These are phyloP conservation scores for Chlorencoelia australis DNA, from an alignment of 2,329 filamentous ascomycete genomes.

Conservation along the genomic window DNA sequence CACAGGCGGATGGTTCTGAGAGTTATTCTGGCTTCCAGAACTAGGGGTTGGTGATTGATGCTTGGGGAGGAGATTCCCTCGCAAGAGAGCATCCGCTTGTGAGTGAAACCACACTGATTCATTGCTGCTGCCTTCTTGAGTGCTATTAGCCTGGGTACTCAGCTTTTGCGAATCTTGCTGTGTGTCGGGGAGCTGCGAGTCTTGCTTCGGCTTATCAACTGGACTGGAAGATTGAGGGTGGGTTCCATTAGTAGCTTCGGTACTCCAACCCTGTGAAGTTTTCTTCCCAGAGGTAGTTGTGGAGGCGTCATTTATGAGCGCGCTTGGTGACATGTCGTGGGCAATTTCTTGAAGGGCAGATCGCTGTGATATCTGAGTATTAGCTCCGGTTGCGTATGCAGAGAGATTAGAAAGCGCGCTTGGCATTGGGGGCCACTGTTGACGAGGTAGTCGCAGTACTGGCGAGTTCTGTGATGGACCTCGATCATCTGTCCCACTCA, in stretches of 20 bases:
- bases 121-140: slow-evolving; percentile 32
- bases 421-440: slow-evolving; percentile 29
- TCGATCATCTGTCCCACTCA: slow-evolving; percentile 44
- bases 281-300: slow-evolving; percentile 80
- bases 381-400: slow-evolving; percentile 29
- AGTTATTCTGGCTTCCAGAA: slow-evolving; percentile 21
- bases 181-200: slow-evolving; percentile 42
- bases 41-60: slow-evolving; percentile 25
- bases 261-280: slow-evolving; percentile 58
- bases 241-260: slow-evolving; percentile 61
- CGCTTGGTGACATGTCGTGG: slow-evolving; percentile 46
- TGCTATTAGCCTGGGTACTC: slow-evolving; percentile 6
- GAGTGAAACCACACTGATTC: slow-evolving; percentile 49
- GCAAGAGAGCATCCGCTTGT: slow-evolving; percentile 42
- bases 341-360: slow-evolving; percentile 50
- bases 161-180: slow-evolving; percentile 20
- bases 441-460: slow-evolving; percentile 39
- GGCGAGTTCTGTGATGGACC: slow-evolving; percentile 32
- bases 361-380: slow-evolving; percentile 47
- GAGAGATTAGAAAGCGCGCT: slow-evolving; percentile 31
- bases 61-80: slow-evolving; percentile 29
- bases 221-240: slow-evolving; percentile 23
- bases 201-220: slow-evolving; percentile 14
- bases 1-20: slow-evolving; percentile 25
- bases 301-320: slow-evolving; percentile 71